A percentile compares a stretch with the other conserved stretches of the same genome.
These are phyloP conservation scores for Sporisorium exsertum DNA, from an alignment of 1,284 basidiomycete species.

Conservation along the genomic window DNA sequence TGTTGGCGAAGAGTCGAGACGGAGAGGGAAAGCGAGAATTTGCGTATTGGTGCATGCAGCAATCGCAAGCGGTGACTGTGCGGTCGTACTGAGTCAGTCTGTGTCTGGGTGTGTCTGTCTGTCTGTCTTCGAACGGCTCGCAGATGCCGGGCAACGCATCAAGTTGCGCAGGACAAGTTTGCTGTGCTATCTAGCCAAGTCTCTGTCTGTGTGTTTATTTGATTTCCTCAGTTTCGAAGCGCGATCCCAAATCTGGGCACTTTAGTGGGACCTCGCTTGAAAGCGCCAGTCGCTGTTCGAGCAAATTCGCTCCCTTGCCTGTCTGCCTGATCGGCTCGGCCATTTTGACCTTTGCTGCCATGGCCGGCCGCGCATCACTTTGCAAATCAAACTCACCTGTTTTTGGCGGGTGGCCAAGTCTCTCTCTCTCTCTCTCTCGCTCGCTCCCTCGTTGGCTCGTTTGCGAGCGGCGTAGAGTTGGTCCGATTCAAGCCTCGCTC, in stretches of 20 bases:
- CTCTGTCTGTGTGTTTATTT: background rate
- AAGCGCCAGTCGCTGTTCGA: slow-evolving; percentile 15
- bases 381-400: slow-evolving; percentile 15
- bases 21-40: background rate
- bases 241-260: slow-evolving; percentile 19
- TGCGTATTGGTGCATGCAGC: background rate
- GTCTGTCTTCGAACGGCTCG: slow-evolving; percentile 29
- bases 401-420: slow-evolving; percentile 1
- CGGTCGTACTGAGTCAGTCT: background rate
- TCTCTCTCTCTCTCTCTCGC: no score
- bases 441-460: slow-evolving; percentile 12
- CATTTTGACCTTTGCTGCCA: background rate
- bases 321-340: background rate
- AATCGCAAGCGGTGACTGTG: background rate
- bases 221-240: background rate
- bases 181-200: background rate
- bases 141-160: slow-evolving; percentile 19
- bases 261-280: slow-evolving; percentile 16
- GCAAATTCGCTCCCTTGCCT: slow-evolving; percentile 19
- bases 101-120: slow-evolving; percentile 2
- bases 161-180: no score
- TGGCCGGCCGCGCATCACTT: background rate
- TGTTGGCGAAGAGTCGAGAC: background rate
- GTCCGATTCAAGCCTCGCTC: no score
- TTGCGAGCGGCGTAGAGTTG: slow-evolving; percentile 12